A percentile compares a stretch with the other conserved stretches of the same genome.
Evolutionary conservation across 2,329 filamentous ascomycete species (phyloP).

Genomic region (Xylariaceae sp.): DNA sequence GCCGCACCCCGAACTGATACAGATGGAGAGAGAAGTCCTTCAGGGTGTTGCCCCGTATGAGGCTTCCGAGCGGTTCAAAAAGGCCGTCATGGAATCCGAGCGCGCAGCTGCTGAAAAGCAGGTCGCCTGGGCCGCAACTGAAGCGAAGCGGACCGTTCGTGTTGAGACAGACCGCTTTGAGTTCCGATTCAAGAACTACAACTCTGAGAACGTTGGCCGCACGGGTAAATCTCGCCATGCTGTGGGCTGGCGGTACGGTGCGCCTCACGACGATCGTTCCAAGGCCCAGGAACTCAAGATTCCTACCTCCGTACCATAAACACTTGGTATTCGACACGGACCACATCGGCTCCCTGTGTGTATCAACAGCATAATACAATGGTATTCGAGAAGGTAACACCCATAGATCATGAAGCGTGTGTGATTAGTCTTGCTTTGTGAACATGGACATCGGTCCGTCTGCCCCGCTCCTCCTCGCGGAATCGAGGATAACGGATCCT

Average conservation of each 20-base stretch:
- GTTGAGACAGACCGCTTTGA: conserved; percentile 52
- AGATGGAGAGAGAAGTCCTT: conserved; percentile 46
- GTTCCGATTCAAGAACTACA: conserved; percentile 57
- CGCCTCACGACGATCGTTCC: conserved; percentile 57
- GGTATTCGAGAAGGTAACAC: conserved; percentile 3
- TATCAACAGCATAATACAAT: conserved; percentile 26
- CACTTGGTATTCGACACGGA: neutral
- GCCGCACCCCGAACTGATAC: conserved; percentile 57
- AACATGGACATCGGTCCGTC: neutral
- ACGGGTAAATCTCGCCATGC: conserved; percentile 47
- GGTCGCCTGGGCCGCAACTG: conserved; percentile 29
- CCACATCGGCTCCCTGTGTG: conserved; percentile 9
- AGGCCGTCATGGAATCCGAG: conserved; percentile 37
- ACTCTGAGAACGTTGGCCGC: conserved; percentile 51
- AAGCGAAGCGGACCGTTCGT: conserved; percentile 38
- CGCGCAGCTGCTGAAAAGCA: conserved; percentile 39
- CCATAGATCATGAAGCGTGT: conserved; percentile 4
- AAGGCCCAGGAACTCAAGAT: conserved; percentile 61
- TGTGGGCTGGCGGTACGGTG: conserved; percentile 60
- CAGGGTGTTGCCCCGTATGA: conserved; percentile 35
- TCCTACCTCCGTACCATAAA: conserved; percentile 55
- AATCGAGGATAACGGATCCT: neutral
- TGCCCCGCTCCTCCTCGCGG: neutral
- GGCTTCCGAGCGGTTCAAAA: conserved; percentile 38
- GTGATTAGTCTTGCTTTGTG: conserved; percentile 7